Base-by-base conservation (phyloP, 192 early-diverging fungal genomes). In the Paraglomus brasilianum region DNA sequence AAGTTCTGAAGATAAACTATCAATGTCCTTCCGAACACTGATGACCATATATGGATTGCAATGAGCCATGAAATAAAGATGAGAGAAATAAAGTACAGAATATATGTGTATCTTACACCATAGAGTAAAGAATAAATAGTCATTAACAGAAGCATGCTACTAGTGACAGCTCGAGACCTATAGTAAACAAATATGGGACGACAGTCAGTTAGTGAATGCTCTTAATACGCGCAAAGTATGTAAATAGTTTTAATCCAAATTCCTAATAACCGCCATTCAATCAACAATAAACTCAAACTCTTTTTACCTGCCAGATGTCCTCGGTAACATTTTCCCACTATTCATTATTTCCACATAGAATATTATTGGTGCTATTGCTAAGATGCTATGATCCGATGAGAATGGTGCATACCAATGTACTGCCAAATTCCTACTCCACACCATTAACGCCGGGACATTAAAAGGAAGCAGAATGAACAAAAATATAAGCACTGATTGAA, bases 401-500 rank as follows among this genome's bases (percentile, higher is more conserved):
- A 91, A 89, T 11, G 90, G 89, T 30, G 87, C 91, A 66, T 87
- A 89, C 91, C 91, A 93, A 64, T 87, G 74, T 8, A 93, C 91
- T 17, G 88, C 85, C 42, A 93, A 69, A 65, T 93, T 93, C 24
- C 89, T 79, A 61, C 90, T 87, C 91, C 91, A 93, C 5, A 93
- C 89, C 63, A 91, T 78, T 8, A 93, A 77, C 56, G 89, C 88
- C 0, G 91, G 89, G n/a, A 82, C 69, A 73, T 86, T 90, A 69
- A 87, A 90, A 14, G 91, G 91, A 17, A 93, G 73, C 19, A 89
- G 74, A 49, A 83, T 82, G 56, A 91, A 85, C 68, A 89, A 83
- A 66, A 93, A 78, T 50, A 93, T 61, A 45, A 91, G 80, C 45
- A 89, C 77, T 0, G 87, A 86, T 71, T 87, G 80, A 58, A 89